Percentiles rank a stretch among this genome's conserved stretches.
Evolutionary conservation across 495 filamentous ascomycete genomes (phyloP).

Genomic region (Friedmanniomyces simplex): DNA sequence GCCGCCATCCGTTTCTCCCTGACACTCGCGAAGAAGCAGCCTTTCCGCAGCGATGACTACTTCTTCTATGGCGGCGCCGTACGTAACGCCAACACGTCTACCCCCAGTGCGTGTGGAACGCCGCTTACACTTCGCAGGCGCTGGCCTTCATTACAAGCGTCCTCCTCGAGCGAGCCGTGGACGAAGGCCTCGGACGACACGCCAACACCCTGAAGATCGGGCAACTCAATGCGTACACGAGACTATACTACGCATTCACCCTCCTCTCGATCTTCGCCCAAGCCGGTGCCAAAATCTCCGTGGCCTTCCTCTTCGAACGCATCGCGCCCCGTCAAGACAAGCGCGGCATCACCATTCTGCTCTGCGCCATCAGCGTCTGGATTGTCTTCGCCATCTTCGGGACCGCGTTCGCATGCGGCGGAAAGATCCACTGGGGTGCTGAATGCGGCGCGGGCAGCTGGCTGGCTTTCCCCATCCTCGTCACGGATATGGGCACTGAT

Average conservation of each 20-base stretch:
- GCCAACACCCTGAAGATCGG: background rate
- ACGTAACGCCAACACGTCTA: too few species aligned
- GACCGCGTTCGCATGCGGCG: background rate
- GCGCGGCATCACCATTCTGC: constrained; percentile 2
- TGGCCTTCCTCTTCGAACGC: constrained; percentile 6
- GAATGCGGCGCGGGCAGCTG: background rate
- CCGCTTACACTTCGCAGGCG: too few species aligned
- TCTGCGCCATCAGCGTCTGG: background rate
- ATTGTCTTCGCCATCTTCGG: constrained; percentile 3
- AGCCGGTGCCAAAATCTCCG: constrained; percentile 1
- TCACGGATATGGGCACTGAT: background rate
- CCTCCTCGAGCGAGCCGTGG: background rate
- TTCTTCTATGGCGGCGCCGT: background rate
- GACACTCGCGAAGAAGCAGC: constrained; percentile 1
- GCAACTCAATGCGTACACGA: background rate
- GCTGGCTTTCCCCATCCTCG: background rate
- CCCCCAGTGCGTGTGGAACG: too few species aligned
- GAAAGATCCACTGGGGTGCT: background rate
- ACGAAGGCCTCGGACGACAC: constrained; percentile 6
- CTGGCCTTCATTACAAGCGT: constrained; percentile 2
- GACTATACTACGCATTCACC: background rate
- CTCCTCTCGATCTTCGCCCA: background rate
- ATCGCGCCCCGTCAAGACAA: constrained; percentile 8
- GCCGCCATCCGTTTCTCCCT: background rate
- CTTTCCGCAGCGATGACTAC: background rate